phyloP scores from a whole-genome alignment of 495 filamentous ascomycete genomes.

The Opeltia flavorubescens region DNA sequence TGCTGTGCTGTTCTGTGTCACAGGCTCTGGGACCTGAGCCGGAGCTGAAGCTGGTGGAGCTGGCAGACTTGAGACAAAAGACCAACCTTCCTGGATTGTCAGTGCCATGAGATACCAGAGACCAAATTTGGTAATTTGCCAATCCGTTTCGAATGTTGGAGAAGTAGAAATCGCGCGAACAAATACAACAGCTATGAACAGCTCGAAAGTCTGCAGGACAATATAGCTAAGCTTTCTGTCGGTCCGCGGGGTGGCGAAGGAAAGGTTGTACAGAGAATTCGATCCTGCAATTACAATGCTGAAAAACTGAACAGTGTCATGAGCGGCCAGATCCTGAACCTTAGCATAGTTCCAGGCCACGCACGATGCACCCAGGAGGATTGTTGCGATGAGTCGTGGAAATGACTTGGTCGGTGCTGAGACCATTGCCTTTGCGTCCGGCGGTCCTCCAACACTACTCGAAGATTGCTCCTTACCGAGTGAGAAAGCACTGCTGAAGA shows the following conservation, averaged over 20 bases:
- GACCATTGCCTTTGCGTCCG: neutral
- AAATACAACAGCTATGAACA: too few relatives aligned
- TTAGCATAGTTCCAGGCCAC: neutral
- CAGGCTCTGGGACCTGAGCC: too few relatives aligned
- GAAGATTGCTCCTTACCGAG: too few relatives aligned
- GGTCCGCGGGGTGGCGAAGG: too few relatives aligned
- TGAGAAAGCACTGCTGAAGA: neutral
- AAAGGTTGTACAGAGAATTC: too few relatives aligned
- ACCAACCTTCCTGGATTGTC: neutral
- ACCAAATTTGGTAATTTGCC: neutral
- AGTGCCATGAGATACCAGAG: neutral
- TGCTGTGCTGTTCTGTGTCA: too few relatives aligned
- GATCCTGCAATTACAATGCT: too few relatives aligned
- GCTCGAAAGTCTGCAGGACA: too few relatives aligned
- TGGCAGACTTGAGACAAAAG: neutral
- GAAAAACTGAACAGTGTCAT: too few relatives aligned
- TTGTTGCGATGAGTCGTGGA: neutral
- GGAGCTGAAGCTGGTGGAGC: neutral
- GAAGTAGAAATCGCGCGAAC: neutral
- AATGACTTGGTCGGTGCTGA: neutral
- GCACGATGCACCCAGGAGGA: neutral
- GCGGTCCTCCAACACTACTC: too few relatives aligned
- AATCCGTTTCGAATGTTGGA: neutral
- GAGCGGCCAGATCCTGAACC: neutral
- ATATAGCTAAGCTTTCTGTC: too few relatives aligned